A percentile compares a stretch with the other conserved stretches of the same genome.
phyloP scores from a whole-genome alignment of 768 basidiomycete species.

The Dioszegia hungarica region DNA sequence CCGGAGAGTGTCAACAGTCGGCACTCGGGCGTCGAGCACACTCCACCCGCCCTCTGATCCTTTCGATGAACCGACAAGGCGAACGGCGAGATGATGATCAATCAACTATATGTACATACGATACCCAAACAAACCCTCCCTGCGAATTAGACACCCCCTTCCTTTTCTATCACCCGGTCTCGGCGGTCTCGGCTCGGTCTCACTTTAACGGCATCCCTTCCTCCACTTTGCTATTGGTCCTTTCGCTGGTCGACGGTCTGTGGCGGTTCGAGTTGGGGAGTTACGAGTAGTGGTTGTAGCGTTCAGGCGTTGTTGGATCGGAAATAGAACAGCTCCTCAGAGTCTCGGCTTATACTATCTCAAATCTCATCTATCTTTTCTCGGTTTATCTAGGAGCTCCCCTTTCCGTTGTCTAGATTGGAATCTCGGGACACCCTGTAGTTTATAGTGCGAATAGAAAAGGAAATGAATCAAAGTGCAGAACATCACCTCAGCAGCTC shows the following conservation, averaged over 20 bases:
- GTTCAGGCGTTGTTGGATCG: no score
- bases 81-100: no score
- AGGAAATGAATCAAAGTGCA: not conserved
- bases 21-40: not conserved
- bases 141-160: no score
- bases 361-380: not conserved
- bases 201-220: no score
- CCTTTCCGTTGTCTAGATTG: not conserved
- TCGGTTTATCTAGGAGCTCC: not conserved
- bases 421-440: not conserved
- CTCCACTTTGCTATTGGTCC: no score
- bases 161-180: no score
- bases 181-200: no score
- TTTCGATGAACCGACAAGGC: no score
- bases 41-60: not conserved
- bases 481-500: not conserved
- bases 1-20: conserved; percentile 2
- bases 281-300: not conserved
- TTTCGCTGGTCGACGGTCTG: not conserved
- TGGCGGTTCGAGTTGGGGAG: not conserved
- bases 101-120: no score
- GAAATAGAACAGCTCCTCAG: no score
- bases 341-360: not conserved
- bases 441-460: not conserved
- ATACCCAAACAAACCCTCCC: no score